Percentiles rank a stretch among this genome's conserved stretches.
phyloP scores from a whole-genome alignment of 768 basidiomycete species.

The Candolleomyces efflorescens region DNA sequence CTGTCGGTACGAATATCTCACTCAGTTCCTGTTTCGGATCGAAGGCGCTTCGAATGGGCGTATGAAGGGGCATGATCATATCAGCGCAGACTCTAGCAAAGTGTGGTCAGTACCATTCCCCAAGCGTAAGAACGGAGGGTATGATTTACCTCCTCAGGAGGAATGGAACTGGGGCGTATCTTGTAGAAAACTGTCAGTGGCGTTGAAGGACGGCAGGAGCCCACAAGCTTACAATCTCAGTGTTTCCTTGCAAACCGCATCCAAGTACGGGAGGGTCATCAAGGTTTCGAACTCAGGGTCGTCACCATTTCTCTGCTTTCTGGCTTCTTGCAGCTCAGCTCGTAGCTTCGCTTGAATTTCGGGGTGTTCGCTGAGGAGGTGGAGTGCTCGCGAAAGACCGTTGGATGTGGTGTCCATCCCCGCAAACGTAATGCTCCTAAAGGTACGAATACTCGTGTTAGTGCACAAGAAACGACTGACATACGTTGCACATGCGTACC shows the following conservation, averaged over 20 bases:
- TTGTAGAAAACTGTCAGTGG: neutral
- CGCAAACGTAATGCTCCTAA: slow-evolving; percentile 28
- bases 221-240: slow-evolving; percentile 26
- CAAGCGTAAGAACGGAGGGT: neutral
- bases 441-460: too few species aligned
- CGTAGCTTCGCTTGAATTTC: slow-evolving; percentile 34
- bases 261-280: slow-evolving; percentile 31
- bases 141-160: slow-evolving; percentile 5
- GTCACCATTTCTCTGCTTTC: slow-evolving; percentile 12
- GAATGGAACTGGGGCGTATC: slow-evolving; percentile 21
- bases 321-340: slow-evolving; percentile 27
- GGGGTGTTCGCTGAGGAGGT: slow-evolving; percentile 26
- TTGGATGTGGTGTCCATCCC: slow-evolving; percentile 39
- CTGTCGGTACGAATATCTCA: slow-evolving; percentile 33
- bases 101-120: neutral
- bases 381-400: slow-evolving; percentile 28
- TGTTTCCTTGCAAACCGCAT: slow-evolving; percentile 36
- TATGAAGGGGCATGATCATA: slow-evolving; percentile 20
- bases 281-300: slow-evolving; percentile 33
- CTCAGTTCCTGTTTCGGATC: slow-evolving; percentile 27
- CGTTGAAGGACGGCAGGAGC: neutral
- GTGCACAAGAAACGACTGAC: too few species aligned
- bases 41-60: slow-evolving; percentile 26
- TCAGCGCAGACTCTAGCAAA: slow-evolving; percentile 21
- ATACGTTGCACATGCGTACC: neutral